Evolutionary conservation across 805 yeast species (phyloP), one percentile per base, ranked within the genome.

Genomic region (Scheffersomyces coipomensis): DNA sequence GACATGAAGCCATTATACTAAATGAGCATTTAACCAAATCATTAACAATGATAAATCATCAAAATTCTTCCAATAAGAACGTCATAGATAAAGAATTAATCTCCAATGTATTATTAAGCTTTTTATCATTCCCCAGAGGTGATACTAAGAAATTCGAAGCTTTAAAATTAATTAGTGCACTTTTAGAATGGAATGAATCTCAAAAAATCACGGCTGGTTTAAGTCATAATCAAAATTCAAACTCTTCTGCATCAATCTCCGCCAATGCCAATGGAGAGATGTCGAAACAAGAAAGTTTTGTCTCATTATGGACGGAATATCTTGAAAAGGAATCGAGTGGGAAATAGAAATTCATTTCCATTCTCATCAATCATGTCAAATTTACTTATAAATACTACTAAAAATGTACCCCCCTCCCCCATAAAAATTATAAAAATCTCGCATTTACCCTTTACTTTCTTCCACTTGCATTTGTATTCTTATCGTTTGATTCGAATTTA

Each of bases 1-100:
- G 97, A 38, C 98, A 91, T 59, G 99, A 93, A 60, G 91, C 95
- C 2, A 91, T 93, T 8, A 87, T 88, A 19, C 66, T 91, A 42
- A 93, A 93, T 58, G 99, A 93, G 56, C 98, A 93, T 64, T 66
- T 93, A 39, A 89, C 96, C n/a, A 91, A 93, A 54, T 95, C 98
- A 1, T 66, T 91, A 45, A 79, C 88, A 19, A 71, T 91, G 74
- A 76, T 93, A 43, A 88, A 89, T 52, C 83, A 83, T 55, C 79
- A 81, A 27, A 44, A 45, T 21, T 39, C 44, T 5, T 55, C 53
- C 23, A 40, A 54, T 16, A 79, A 88, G 6, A 86, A 83, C 35
- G 75, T 83, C 7, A 88, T 91, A 1, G 98, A 91, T 59, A 83
- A 85, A 55, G 96, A 90, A 58, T 76, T 93, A 44, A 80, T 93